A percentile compares a stretch with the other conserved stretches of the same genome.
Evolutionary conservation across 192 early-diverging fungal species (phyloP).

Genomic region (Diversispora eburnea): DNA sequence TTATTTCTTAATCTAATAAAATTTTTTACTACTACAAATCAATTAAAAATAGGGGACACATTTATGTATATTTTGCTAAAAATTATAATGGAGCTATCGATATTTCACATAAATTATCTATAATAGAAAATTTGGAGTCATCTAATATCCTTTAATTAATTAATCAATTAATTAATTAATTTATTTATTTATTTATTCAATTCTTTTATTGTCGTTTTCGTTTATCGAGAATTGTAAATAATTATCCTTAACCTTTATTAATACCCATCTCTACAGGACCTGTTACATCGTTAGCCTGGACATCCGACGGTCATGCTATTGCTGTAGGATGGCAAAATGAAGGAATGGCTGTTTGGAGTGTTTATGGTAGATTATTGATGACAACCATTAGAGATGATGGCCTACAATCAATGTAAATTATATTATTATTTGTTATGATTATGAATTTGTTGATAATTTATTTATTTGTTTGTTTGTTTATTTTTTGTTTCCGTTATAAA

Average conservation of each 20-base stretch:
- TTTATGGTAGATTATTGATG: constrained; percentile 63
- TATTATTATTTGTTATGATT: neutral
- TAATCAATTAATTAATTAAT: too few species aligned
- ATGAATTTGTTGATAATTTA: neutral
- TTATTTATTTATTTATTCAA: neutral
- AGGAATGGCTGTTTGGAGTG: constrained; percentile 76
- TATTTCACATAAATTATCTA: constrained; percentile 48
- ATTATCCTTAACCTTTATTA: constrained; percentile 10
- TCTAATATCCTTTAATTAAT: constrained; percentile 26
- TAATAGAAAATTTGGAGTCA: constrained; percentile 21
- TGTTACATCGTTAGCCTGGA: constrained; percentile 63
- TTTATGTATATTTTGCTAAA: constrained; percentile 50
- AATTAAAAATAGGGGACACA: constrained; percentile 41
- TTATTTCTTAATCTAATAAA: neutral
- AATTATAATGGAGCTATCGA: constrained; percentile 44
- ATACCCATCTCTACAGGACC: constrained; percentile 30
- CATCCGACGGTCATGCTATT: constrained; percentile 67
- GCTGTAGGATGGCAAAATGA: constrained; percentile 62
- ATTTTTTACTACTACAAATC: neutral
- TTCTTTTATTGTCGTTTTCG: too few species aligned
- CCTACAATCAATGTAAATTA: constrained; percentile 36
- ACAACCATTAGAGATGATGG: constrained; percentile 53
- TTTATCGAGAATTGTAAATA: too few species aligned
- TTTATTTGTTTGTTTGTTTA: neutral
- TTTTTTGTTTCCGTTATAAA: neutral